Evolutionary conservation across 495 filamentous ascomycete species (phyloP), one percentile per base, ranked within the genome.

Genomic region (Hyaloscypha hepaticicola): DNA sequence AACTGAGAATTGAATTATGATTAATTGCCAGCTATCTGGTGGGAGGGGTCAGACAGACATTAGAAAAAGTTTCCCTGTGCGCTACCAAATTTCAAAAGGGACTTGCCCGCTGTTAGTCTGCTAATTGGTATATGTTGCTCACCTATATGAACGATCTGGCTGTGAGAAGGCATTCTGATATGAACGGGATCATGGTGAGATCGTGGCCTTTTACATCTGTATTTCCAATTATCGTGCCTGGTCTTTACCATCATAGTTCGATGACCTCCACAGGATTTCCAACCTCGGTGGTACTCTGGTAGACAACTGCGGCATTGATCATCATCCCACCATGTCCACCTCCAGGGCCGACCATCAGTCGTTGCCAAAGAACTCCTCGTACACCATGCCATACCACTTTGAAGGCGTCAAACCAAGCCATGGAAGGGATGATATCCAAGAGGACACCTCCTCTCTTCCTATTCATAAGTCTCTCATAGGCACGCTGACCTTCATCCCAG

Each of bases 241-340:
- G 38, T 45, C 16, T 4, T 3, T 16, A 45, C 9, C 38, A 9
- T 66, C 50, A 77, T 24, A 78, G 58, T 24, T 80, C 77, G 61
- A 88, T 81, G n/a, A 91, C 79, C 72, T 88, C 83, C 4, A 87
- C 82, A 53, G 77, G 74, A 71, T 90, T 92, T 16, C 79, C 76
- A 64, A 95, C 72, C 68, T 80, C 81, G 4, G 87, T 89, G 11
- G 84, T 88, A 58, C 83, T 85, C 14, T 82, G 80, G 73, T 88
- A 84, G 78, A 89, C 89, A 69, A 90, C 82, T 0, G 90, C 83
- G 2, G 91, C 91, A 76, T 96, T 96, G 9, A 94, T 83, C 83
- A 95, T 79, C 70, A 91, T 73, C 0, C 79, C 81, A 24, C 82
- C 84, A 51, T 77, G 79, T 70, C 85, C 85, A 1, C 89, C 85